A percentile compares a stretch with the other conserved stretches of the same genome.
phyloP scores from a whole-genome alignment of 2,329 filamentous ascomycete species.

The Alternaria gansuensis region DNA sequence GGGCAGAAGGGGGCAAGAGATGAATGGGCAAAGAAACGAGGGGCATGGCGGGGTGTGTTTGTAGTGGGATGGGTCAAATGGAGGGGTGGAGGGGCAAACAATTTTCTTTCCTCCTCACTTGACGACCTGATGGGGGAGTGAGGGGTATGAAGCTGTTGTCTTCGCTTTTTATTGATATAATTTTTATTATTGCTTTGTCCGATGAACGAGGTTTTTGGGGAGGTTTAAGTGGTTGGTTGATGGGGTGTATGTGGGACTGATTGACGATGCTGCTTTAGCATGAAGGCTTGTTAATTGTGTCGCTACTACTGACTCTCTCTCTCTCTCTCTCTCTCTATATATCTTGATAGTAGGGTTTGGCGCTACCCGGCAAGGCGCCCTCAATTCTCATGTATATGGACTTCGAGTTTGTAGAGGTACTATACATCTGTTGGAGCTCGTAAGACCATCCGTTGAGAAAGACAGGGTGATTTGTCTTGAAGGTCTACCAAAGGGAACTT shows the following conservation, averaged over 20 bases:
- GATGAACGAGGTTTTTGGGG: too few relatives aligned
- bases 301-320: background rate
- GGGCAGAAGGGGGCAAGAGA: background rate
- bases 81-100: conserved; percentile 10
- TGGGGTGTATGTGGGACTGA: background rate
- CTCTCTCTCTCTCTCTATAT: background rate
- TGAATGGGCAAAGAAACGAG: background rate
- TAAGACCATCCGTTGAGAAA: background rate
- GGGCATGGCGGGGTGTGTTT: conserved; percentile 8
- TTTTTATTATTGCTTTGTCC: too few relatives aligned
- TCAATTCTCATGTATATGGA: background rate
- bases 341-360: background rate
- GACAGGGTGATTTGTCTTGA: background rate
- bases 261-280: background rate
- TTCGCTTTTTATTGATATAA: background rate
- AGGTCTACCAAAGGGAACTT: background rate
- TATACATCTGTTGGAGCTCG: background rate
- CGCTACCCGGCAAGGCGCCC: background rate
- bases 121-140: background rate
- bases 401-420: background rate
- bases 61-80: background rate
- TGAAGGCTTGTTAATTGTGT: background rate
- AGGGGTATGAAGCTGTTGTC: background rate
- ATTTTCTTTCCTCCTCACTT: background rate
- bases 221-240: background rate